These are phyloP conservation scores for Trichoderma aggressivum DNA, from an alignment of 2,329 filamentous ascomycete genomes.

Conservation along the genomic window DNA sequence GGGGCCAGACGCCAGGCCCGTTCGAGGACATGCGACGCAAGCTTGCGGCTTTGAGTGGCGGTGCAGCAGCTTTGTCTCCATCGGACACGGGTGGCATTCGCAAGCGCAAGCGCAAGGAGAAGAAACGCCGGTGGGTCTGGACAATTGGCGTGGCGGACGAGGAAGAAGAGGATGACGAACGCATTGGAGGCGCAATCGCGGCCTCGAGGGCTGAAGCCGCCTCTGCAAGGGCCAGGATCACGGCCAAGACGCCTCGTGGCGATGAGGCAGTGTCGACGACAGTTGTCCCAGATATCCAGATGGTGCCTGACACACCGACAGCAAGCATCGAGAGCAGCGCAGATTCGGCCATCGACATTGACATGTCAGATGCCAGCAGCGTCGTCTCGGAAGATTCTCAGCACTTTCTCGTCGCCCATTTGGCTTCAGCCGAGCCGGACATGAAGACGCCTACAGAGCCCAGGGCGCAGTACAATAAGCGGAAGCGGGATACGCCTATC, in stretches of 20 bases:
- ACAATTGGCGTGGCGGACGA: slow-evolving; percentile 57
- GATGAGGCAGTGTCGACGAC: slow-evolving; percentile 1
- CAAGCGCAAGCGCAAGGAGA: slow-evolving; percentile 55
- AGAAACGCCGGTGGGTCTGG: slow-evolving; percentile 64
- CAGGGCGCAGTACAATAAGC: slow-evolving; percentile 11
- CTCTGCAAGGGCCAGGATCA: slow-evolving; percentile 20
- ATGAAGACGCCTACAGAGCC: slow-evolving; percentile 39
- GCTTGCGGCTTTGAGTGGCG: slow-evolving; percentile 44
- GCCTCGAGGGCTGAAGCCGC: slow-evolving; percentile 37
- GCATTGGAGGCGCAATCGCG: slow-evolving; percentile 42
- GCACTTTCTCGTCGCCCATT: slow-evolving; percentile 26
- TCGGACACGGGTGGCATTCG: slow-evolving; percentile 43
- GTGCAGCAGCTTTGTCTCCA: slow-evolving; percentile 34
- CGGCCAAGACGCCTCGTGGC: slow-evolving; percentile 10
- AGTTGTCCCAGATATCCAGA: slow-evolving; percentile 5
- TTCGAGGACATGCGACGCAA: slow-evolving; percentile 61
- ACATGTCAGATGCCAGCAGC: slow-evolving; percentile 49
- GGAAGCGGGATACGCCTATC: slow-evolving; percentile 26
- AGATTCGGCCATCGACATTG: slow-evolving; percentile 39
- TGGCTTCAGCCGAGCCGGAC: slow-evolving; percentile 32
- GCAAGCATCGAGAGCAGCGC: slow-evolving; percentile 39
- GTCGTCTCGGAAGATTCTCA: slow-evolving; percentile 33
- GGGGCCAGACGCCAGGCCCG: slow-evolving; percentile 59
- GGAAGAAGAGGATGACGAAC: slow-evolving; percentile 41
- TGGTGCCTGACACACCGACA: slow-evolving; percentile 35